Evolutionary conservation across 129 eudicot genomes (phyloP), one percentile per base, ranked within the genome.

Genomic region (Flaveria bidentis): DNA sequence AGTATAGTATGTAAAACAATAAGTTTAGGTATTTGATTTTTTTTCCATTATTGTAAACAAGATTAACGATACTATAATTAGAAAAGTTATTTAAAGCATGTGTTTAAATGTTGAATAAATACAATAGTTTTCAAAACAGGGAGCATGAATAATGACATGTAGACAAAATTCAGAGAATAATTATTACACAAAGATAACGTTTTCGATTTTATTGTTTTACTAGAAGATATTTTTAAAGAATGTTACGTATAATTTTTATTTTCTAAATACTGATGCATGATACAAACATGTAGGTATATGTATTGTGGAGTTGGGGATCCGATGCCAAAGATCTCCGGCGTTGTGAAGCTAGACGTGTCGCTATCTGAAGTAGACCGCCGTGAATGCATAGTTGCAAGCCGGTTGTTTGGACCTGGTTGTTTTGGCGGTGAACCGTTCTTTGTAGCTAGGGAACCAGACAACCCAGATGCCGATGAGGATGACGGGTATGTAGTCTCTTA

Each of bases 391-490:
- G 95, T 91, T 75, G 97, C 87, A 13, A 81, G 87, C 61, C 87
- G 84, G 47, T 61, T 85, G 66, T 91, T 72, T 12, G 97, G 87
- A 45, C 82, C 85, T 0, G 88, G 95, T 49, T 91, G 97, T 66
- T 91, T 72, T 47, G 94, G 87, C 0, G 97, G 95, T 9, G 97
- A 91, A 72, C 97, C 97, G 6, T 88, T 86, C 58, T 91, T 91
- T 49, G 95, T 91, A 63, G 87, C 91, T 2, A 73, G 72, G 22
- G 85, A 88, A 47, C 85, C 94, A 1, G 81, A 84, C n/a, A 80
- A 86, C 71, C 80, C 71, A 0, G 28, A 75, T 14, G 86, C 86
- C 0, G 92, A 86, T 2, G 97, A 91, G 79, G 97, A 91, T 65
- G 95, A 91, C 44, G 97, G 97, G 3, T 91, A 91, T 62, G 72